Percentiles rank a stretch among this genome's conserved stretches.
Conservation (phyloP, 352 stramenopile genomes). For the Thalassiosira livingstoniorum region DNA sequence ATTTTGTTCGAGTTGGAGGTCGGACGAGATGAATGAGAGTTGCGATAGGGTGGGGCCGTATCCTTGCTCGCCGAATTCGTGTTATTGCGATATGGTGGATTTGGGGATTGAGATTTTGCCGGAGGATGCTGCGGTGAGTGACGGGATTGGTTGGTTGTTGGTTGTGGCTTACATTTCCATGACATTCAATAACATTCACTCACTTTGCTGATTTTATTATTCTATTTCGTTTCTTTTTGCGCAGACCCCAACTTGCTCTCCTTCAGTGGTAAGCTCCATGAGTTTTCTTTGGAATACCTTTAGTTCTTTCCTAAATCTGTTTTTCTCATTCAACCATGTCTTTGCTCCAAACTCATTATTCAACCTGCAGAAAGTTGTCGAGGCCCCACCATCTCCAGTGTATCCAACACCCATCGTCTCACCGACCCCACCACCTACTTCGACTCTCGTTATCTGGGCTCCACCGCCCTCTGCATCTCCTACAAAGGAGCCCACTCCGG, state of each 20-base stretch:
- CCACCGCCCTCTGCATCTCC: not conserved
- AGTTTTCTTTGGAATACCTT: not conserved
- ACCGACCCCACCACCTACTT: not conserved
- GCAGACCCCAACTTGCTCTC: not conserved
- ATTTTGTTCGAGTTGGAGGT: conserved; percentile 10
- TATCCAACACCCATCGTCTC: not conserved
- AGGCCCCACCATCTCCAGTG: not conserved
- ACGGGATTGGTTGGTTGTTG: not conserved
- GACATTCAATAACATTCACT: not conserved
- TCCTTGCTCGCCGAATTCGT: conserved; percentile 3
- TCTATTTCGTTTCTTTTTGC: no score
- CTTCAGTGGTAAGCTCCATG: not conserved
- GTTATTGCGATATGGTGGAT: conserved; percentile 35
- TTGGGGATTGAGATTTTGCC: conserved; percentile 19
- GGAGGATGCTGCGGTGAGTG: conserved; percentile 1
- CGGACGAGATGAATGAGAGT: not conserved
- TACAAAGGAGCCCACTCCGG: not conserved
- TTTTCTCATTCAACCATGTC: not conserved
- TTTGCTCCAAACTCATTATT: not conserved
- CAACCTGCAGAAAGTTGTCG: not conserved
- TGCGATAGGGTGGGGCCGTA: conserved; percentile 15
- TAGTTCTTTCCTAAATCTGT: not conserved
- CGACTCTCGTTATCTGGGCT: no score
- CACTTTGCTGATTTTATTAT: not conserved
- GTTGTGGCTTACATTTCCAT: not conserved